A percentile compares a stretch with the other conserved stretches of the same genome.
These are phyloP conservation scores for Eruca vesicaria DNA, from an alignment of 441 rosid species.

Conservation along the genomic window DNA sequence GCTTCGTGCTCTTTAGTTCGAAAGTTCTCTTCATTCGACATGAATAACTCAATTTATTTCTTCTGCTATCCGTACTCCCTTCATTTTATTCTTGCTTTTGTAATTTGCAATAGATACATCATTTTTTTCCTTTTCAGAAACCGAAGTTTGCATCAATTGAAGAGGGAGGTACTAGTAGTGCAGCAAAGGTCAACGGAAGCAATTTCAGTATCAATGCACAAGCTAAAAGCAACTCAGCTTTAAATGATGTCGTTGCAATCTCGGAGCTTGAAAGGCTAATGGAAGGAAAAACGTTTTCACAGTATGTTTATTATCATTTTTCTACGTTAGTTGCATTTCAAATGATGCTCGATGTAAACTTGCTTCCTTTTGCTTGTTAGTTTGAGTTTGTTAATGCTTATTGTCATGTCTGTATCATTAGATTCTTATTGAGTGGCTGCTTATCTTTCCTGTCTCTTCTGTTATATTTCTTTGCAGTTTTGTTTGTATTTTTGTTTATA, in stretches of 20 bases:
- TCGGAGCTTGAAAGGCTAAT: slow-evolving; percentile 72
- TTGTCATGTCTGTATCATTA: neutral
- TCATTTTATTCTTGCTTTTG: slow-evolving; percentile 4
- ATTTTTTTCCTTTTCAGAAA: slow-evolving; percentile 10
- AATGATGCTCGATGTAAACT: slow-evolving; percentile 13
- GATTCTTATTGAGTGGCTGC: neutral
- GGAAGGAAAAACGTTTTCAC: slow-evolving; percentile 61
- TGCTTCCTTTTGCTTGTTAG: slow-evolving; percentile 14
- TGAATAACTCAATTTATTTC: neutral
- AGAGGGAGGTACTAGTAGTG: slow-evolving; percentile 39
- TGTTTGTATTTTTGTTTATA: neutral
- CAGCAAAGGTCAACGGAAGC: slow-evolving; percentile 34
- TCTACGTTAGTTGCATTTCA: neutral
- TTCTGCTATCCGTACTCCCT: neutral
- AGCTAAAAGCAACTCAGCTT: slow-evolving; percentile 28
- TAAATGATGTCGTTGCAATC: slow-evolving; percentile 37
- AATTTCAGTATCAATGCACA: slow-evolving; percentile 32
- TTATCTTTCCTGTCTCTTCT: neutral
- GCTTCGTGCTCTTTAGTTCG: slow-evolving; percentile 5
- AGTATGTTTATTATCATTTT: slow-evolving; percentile 38
- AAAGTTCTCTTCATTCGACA: neutral
- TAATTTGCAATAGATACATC: slow-evolving; percentile 3
- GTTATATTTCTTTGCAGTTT: slow-evolving; percentile 3
- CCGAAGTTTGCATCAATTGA: slow-evolving; percentile 25
- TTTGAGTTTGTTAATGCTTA: slow-evolving; percentile 7